Base-by-base conservation (phyloP, 2,329 filamentous ascomycete genomes). In the Malbranchea cinnamomea region DNA sequence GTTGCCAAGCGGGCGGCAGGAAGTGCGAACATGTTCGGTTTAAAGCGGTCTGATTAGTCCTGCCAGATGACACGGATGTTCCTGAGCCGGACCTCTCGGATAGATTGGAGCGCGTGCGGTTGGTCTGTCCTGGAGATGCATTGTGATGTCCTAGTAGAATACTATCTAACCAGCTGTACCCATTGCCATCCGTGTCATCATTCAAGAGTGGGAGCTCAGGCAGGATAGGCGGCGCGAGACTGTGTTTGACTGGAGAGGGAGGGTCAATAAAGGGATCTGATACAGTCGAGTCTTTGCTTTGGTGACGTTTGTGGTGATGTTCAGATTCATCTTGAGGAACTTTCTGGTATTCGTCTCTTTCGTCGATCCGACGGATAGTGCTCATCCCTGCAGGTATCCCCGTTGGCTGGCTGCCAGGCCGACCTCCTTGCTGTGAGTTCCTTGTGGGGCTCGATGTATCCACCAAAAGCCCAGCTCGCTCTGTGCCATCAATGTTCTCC, bases 321-420 rank as follows among this genome's bases (percentile, higher is more conserved):
- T 13, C 36, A n/a, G n/a, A n/a, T n/a, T n/a, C n/a, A n/a, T n/a
- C n/a, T n/a, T n/a, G n/a, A n/a, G n/a, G n/a, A n/a, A 36, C 27
- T 34, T 57, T 57, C 34, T 70, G 67, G 29, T 72, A 67, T 37
- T 74, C 71, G 35, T 75, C 71, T 8, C 63, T 53, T 44, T 73
- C 68, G 21, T 73, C 70, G 26, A 77, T 77, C 0, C 70, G 68
- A 43, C 74, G 71, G 15, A 76, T 76, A 14, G 60, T 54, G 3
- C 64, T 67, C 63, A 18, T 67, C 62, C 40, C 63, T 66, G 25
- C 53, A 48, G 12, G 57, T 52, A n/a, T n/a, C n/a, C n/a, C n/a
- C n/a, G n/a, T n/a, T n/a, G 3, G 54, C 43, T n/a, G 49, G 46
- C 33, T 58, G 56, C 26, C 57, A 57, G 51, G 46, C 30, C 53